Conservation (phyloP, 352 stramenopile species). For the Pythium phragmiticola region DNA sequence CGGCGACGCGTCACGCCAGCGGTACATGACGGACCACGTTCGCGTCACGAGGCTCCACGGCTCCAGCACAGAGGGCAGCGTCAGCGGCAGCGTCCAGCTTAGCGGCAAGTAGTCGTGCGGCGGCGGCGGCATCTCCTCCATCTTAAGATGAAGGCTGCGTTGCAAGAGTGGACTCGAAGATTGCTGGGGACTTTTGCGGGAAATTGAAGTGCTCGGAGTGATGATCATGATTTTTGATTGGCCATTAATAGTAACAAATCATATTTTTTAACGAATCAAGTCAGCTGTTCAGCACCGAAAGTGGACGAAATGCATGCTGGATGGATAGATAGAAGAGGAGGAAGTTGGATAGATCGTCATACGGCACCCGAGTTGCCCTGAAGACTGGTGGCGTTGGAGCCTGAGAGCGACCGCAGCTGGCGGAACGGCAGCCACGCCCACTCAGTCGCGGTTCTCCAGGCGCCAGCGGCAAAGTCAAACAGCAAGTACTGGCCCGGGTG, state of each 20-base stretch:
- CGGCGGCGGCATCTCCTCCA: background rate
- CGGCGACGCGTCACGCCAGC: background rate
- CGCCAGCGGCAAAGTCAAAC: slow-evolving; percentile 56
- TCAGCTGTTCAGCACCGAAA: too few species aligned
- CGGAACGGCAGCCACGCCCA: slow-evolving; percentile 32
- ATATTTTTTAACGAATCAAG: background rate
- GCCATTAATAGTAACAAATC: background rate
- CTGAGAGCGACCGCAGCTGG: slow-evolving; percentile 25
- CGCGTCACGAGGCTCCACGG: background rate
- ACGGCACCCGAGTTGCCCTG: slow-evolving; percentile 21
- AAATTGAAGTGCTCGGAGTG: slow-evolving; percentile 16
- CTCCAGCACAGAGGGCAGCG: background rate
- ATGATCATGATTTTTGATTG: background rate
- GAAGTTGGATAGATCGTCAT: slow-evolving; percentile 6
- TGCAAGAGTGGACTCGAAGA: background rate
- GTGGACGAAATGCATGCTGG: too few species aligned
- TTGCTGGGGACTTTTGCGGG: background rate
- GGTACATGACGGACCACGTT: background rate
- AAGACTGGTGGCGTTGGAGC: slow-evolving; percentile 19
- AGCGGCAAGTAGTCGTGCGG: background rate
- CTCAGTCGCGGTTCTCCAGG: slow-evolving; percentile 34
- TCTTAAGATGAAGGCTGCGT: background rate
- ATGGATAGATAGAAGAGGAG: background rate
- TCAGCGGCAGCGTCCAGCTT: background rate
- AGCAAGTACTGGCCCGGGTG: slow-evolving; percentile 34